Percentiles rank a stretch among this genome's conserved stretches.
phyloP scores from a whole-genome alignment of 2,329 filamentous ascomycete genomes.

The Colletotrichum liriopes region DNA sequence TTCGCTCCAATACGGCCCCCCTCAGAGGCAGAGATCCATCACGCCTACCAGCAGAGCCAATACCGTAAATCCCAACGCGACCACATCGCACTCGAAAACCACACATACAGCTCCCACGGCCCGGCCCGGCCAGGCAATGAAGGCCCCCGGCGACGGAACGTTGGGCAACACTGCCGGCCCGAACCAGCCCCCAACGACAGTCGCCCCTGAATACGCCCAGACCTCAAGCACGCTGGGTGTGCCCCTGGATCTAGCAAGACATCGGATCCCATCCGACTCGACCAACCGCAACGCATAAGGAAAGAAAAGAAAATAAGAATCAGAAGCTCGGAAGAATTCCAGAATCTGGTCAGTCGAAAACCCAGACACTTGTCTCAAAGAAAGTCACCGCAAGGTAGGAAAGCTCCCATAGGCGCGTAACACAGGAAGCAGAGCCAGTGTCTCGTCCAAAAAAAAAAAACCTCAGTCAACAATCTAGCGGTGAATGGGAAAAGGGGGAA shows the following conservation, averaged over 20 bases:
- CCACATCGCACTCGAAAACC: background rate
- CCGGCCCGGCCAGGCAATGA: background rate
- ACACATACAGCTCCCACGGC: background rate
- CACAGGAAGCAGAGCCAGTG: background rate
- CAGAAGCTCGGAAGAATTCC: background rate
- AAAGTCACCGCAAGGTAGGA: background rate
- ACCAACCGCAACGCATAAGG: background rate
- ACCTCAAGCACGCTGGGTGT: slow-evolving; percentile 5
- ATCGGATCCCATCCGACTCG: slow-evolving; percentile 8
- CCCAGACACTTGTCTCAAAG: slow-evolving; percentile 19
- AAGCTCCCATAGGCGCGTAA: background rate
- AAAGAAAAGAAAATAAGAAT: background rate
- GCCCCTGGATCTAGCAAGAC: slow-evolving; percentile 5
- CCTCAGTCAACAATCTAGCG: slow-evolving; percentile 34
- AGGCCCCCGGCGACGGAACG: background rate
- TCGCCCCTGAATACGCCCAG: background rate
- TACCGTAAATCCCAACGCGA: background rate
- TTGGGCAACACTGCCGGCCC: slow-evolving; percentile 10
- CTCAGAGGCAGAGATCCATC: background rate
- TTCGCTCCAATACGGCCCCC: too few relatives aligned
- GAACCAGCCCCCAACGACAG: background rate
- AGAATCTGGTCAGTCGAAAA: background rate
- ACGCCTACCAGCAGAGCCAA: background rate
- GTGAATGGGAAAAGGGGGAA: slow-evolving; percentile 26
- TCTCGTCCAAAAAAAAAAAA: slow-evolving; percentile 13